Evolutionary conservation across 169 alveolate genomes (phyloP), one percentile per base, ranked within the genome.

Genomic region (Babesia caballi): DNA sequence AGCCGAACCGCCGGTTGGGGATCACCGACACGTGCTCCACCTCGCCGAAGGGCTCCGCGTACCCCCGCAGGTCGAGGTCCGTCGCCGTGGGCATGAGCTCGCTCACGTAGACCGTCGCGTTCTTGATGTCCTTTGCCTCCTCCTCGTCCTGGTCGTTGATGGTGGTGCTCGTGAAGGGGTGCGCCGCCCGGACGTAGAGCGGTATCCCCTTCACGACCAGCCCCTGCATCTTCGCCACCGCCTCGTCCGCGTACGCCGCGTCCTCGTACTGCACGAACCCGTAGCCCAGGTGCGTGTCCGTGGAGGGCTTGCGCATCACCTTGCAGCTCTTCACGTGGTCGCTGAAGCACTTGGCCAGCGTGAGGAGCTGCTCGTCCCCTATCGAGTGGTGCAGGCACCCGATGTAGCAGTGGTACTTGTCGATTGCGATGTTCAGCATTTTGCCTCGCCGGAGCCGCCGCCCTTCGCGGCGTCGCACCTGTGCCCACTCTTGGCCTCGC

Each of bases 311-410:
- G 21, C 84, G 23, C 47, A 81, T 47, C 17, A 81, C 88, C 80
- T 71, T 81, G 58, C 77, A 59, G 40, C 67, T 47, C 14, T 59
- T 40, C 28, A 81, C 88, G 38, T 81, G 65, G 69, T 70, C 47
- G 36, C 80, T 59, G 67, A 81, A 81, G 61, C 88, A 81, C 44
- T 81, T 81, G 15, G 80, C 88, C 11, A 81, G 77, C 11, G 84
- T 81, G 9, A 81, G 56, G 25, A 81, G 73, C 54, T 72, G 72
- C 33, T 81, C 84, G 63, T 81, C 88, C 14, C 88, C 88, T 14
- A 81, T 71, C 0, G 84, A 49, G 58, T 81, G 80, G 36, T 69
- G 88, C 14, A 81, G 66, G 50, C 84, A 70, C 14, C 88, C 88
- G 35, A 81, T 71, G 69, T 81, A 81, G 36, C 68, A 51, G 28